Evolutionary conservation across 331 rosid genomes (phyloP).

Genomic region (Saraca asoca): DNA sequence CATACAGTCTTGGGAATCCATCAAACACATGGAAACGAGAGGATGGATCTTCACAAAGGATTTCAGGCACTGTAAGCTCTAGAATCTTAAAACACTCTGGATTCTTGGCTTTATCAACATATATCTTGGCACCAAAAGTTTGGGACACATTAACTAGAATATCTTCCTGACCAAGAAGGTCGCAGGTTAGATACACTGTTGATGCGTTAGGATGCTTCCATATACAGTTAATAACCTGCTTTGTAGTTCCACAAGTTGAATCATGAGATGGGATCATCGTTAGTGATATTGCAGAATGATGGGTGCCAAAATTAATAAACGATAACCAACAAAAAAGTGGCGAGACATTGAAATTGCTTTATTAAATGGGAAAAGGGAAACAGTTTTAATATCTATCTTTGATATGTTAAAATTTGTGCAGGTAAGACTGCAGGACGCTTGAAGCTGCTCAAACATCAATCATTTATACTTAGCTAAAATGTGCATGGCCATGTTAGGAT

Average conservation of each 20-base stretch:
- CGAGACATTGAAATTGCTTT: conserved; percentile 5
- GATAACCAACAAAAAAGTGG: not conserved
- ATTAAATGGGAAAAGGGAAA: conserved; percentile 2
- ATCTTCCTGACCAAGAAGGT: conserved; percentile 76
- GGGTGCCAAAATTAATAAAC: not conserved
- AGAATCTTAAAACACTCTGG: conserved; percentile 59
- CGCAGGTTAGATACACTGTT: conserved; percentile 60
- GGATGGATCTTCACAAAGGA: conserved; percentile 62
- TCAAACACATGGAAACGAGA: conserved; percentile 68
- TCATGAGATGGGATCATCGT: conserved; percentile 23
- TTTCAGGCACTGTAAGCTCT: conserved; percentile 54
- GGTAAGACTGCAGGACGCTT: not conserved
- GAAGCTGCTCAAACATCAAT: conserved; percentile 11
- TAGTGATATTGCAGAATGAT: conserved; percentile 5
- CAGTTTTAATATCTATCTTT: conserved; percentile 7
- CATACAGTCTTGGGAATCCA: conserved; percentile 66
- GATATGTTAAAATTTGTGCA: not conserved
- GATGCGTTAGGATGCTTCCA: conserved; percentile 80
- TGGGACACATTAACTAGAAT: conserved; percentile 60
- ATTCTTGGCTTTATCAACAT: conserved; percentile 50
- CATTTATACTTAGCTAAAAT: not conserved
- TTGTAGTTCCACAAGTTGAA: conserved; percentile 20
- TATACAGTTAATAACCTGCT: conserved; percentile 74
- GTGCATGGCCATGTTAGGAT: not conserved
- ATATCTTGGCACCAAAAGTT: conserved; percentile 77